phyloP scores from a whole-genome alignment of 345 rosid genomes.

The Ceriops tagal region DNA sequence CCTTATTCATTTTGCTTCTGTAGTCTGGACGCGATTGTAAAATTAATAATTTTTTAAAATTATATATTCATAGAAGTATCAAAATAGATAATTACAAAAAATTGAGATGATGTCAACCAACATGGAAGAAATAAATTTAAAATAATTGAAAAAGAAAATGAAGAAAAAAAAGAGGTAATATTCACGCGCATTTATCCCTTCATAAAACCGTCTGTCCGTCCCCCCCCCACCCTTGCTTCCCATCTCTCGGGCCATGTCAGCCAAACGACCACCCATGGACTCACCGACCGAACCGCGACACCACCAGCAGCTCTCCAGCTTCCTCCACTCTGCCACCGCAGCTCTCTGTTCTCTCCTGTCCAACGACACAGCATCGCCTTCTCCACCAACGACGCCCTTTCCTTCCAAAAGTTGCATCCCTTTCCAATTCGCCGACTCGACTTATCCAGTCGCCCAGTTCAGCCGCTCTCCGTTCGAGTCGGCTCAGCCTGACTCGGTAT shows the following conservation, averaged over 20 bases:
- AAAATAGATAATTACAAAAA: too few relatives aligned
- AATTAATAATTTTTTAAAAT: too few relatives aligned
- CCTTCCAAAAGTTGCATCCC: slow-evolving; percentile 45
- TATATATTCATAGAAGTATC: too few relatives aligned
- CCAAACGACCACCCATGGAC: slow-evolving; percentile 29
- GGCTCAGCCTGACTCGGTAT: slow-evolving; percentile 37
- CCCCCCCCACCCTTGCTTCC: background rate
- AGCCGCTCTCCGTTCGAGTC: slow-evolving; percentile 30
- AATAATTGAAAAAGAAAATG: too few relatives aligned
- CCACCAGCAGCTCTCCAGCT: slow-evolving; percentile 27
- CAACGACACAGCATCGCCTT: slow-evolving; percentile 30
- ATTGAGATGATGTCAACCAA: too few relatives aligned
- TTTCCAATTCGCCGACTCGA: slow-evolving; percentile 40
- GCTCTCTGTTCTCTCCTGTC: slow-evolving; percentile 45
- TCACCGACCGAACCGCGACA: slow-evolving; percentile 33
- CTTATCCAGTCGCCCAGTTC: slow-evolving; percentile 11
- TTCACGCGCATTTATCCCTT: background rate
- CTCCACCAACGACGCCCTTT: slow-evolving; percentile 35
- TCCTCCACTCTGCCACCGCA: slow-evolving; percentile 41
- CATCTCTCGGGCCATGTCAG: background rate
- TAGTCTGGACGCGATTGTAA: too few relatives aligned
- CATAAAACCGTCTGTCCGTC: background rate
- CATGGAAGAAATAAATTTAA: too few relatives aligned
- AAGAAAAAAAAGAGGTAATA: too few relatives aligned
- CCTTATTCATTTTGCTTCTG: too few relatives aligned